Percentiles rank a stretch among this genome's conserved stretches.
These are phyloP conservation scores for Rhodotorula mucilaginosa DNA, from an alignment of 1,284 basidiomycete genomes.

Conservation along the genomic window DNA sequence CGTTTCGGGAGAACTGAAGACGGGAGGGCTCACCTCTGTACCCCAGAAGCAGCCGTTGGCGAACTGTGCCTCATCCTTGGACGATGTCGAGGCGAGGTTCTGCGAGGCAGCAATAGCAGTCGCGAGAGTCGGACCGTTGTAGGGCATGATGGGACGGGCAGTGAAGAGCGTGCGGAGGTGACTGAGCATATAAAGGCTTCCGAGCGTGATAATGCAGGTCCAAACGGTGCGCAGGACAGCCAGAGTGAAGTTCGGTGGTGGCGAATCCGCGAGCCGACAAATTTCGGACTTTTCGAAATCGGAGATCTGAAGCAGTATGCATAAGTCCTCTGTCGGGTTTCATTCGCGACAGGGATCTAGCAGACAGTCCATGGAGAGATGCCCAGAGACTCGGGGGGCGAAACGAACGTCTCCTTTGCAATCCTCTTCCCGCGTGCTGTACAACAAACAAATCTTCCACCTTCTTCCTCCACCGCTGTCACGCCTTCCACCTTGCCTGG, in stretches of 20 bases:
- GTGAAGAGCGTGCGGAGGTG: constrained; percentile 24
- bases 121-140: constrained; percentile 39
- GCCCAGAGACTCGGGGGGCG: no score
- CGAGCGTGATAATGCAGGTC: background rate
- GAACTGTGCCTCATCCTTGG: constrained; percentile 22
- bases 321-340: background rate
- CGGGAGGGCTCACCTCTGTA: constrained; percentile 3
- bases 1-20: background rate
- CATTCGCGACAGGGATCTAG: no score
- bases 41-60: constrained; percentile 43
- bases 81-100: constrained; percentile 13
- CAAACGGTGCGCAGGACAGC: background rate
- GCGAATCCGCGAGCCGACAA: no score
- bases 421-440: background rate
- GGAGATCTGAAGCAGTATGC: background rate
- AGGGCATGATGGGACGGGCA: constrained; percentile 18
- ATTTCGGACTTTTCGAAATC: no score
- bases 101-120: constrained; percentile 37
- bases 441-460: background rate
- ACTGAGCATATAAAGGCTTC: constrained; percentile 19
- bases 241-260: background rate
- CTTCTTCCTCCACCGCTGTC: background rate
- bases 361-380: no score
- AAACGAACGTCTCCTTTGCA: background rate
- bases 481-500: background rate